These are phyloP conservation scores for Arthroderma sp. DNA, from an alignment of 2,329 filamentous ascomycete species.

Conservation along the genomic window DNA sequence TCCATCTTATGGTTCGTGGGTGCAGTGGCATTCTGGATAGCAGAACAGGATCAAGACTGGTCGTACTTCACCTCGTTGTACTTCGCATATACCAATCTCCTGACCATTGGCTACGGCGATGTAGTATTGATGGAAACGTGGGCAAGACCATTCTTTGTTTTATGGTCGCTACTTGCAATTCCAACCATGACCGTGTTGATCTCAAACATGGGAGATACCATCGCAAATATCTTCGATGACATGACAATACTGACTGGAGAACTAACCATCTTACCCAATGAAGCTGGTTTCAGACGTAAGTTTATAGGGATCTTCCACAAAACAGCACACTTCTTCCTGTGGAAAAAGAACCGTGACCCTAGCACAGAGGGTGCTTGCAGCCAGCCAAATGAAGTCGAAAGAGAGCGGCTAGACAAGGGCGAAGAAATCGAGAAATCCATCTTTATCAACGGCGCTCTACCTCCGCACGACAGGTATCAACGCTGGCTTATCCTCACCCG, in stretches of 20 bases:
- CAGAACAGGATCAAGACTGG: conserved; percentile 21
- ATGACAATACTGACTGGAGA: conserved; percentile 43
- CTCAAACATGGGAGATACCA: conserved; percentile 25
- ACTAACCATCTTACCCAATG: conserved; percentile 41
- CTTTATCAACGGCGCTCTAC: too few species aligned
- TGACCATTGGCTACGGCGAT: conserved; percentile 31
- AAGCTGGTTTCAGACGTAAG: conserved; percentile 24
- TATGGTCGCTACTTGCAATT: conserved; percentile 28
- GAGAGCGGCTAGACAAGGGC: too few species aligned
- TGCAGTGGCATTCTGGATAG: conserved; percentile 23
- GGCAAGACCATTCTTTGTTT: conserved; percentile 27
- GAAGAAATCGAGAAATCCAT: too few species aligned
- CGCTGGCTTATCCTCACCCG: conserved; percentile 29
- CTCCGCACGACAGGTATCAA: too few species aligned
- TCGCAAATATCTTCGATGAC: conserved; percentile 41
- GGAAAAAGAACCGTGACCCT: too few species aligned
- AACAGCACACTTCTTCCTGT: conserved; percentile 12
- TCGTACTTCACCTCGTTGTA: conserved; percentile 27
- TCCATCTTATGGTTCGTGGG: conserved; percentile 32
- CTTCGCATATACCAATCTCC: conserved; percentile 25
- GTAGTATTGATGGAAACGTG: conserved; percentile 21
- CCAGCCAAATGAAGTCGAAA: too few species aligned
- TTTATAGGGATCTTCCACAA: conserved; percentile 16
- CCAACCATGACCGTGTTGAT: conserved; percentile 29
- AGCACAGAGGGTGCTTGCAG: too few species aligned